Base-by-base conservation (phyloP, 2,329 filamentous ascomycete genomes). In the Alternaria sp. region DNA sequence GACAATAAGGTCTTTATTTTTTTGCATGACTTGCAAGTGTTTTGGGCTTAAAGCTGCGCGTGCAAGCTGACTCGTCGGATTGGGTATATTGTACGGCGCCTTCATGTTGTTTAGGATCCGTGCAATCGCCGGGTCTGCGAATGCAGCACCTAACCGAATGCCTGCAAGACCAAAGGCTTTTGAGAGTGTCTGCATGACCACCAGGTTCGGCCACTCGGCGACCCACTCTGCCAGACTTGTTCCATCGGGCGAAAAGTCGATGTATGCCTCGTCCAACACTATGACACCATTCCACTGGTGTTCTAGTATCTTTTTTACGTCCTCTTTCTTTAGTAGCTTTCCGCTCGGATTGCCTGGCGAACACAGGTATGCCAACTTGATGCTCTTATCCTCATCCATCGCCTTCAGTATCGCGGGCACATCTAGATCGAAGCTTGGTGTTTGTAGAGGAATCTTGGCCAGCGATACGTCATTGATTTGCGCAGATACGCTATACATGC, bases 111-210 rank as follows among this genome's bases (percentile, higher is more conserved):
- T 99, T 54, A 99, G 84, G 11, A 99, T 82, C 14, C 80, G 79
- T 2, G 94, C 93, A 62, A 99, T 89, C 5, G 87, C 84, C 0
- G 88, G 83, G 9, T 88, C 86, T 5, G 91, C 86, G 75, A 97
- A 99, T 0, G 92, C 92, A 7, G 88, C 91, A 45, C 95, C 95
- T 1, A 99, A 84, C 14, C 95, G 85, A 74, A 99, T 97, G 50
- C 94, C 95, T 4, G 95, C 95, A 72, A 99, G 86, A 28, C 95
- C 95, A 73, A 99, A 99, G 0, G 93, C 95, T 78, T 99, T 99
- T 71, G 91, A 96, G n/a, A 98, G 84, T 1, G 95, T 99, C 82
- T 99, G 95, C 91, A 98, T 92, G 56, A 99, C 93, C 17, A 97
- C 93, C 26, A 99, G 83, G 78, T 99, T 99, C 50, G 94, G 93